These are phyloP conservation scores for Colletotrichum sp. DNA, from an alignment of 2,329 filamentous ascomycete genomes.

Conservation along the genomic window DNA sequence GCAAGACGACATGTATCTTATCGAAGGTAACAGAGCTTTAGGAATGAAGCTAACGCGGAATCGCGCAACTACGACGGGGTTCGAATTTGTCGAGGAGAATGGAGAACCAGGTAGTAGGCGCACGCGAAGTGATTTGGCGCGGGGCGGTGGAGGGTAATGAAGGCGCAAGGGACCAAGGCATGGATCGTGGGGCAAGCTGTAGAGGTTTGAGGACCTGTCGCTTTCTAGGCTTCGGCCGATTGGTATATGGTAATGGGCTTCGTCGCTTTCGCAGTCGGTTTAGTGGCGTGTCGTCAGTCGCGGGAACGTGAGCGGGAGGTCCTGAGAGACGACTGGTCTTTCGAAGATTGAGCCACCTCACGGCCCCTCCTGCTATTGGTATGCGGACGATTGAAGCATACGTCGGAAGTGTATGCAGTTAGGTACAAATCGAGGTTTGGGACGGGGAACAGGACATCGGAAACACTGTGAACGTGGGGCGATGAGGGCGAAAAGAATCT, in stretches of 20 bases:
- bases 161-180: not conserved
- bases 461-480: not conserved
- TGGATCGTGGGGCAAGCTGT: not conserved
- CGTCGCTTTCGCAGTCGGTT: not conserved
- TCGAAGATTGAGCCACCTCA: not conserved
- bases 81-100: not conserved
- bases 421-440: not conserved
- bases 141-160: not conserved
- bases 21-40: not conserved
- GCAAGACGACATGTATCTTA: not conserved
- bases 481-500: not conserved
- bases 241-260: not conserved
- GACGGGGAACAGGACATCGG: not conserved
- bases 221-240: not conserved
- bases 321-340: not conserved
- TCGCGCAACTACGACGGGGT: not conserved
- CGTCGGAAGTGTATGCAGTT: not conserved
- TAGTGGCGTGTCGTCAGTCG: not conserved
- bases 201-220: not conserved
- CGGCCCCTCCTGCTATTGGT: slow-evolving; percentile 8
- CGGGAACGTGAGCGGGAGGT: not conserved
- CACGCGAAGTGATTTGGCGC: not conserved
- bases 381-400: not conserved
- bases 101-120: not conserved
- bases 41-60: not conserved